Conservation (phyloP, 2,329 filamentous ascomycete genomes). For the Cladophialophora exuberans region DNA sequence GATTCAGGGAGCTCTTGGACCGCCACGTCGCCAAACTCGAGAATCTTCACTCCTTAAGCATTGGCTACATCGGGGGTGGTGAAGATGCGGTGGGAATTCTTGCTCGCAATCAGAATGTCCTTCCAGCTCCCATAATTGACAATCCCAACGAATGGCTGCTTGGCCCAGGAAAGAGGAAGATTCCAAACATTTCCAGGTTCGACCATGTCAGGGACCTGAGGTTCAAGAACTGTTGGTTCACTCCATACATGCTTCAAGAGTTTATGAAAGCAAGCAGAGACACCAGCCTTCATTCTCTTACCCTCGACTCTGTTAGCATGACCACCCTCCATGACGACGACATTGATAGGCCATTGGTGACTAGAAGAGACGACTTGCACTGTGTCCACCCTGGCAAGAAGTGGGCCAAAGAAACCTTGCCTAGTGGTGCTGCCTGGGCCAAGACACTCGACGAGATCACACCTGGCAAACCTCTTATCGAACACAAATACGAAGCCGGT, state of each 20-base stretch:
- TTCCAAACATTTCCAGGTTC: constrained; percentile 53
- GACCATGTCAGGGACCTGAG: constrained; percentile 62
- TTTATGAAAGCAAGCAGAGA: constrained; percentile 55
- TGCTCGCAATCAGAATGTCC: constrained; percentile 64
- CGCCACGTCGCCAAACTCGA: constrained; percentile 52
- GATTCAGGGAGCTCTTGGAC: constrained; percentile 58
- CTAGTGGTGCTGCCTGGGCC: constrained; percentile 54
- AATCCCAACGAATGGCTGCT: constrained; percentile 24
- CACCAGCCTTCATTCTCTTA: constrained; percentile 56
- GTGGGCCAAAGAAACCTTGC: constrained; percentile 41
- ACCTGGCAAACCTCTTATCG: constrained; percentile 48
- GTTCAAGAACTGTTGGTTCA: constrained; percentile 71
- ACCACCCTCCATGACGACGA: constrained; percentile 47
- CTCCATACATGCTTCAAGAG: constrained; percentile 59
- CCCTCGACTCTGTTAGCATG: constrained; percentile 67
- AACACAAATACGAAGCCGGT: constrained; percentile 38
- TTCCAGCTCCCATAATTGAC: constrained; percentile 57
- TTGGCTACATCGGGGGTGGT: constrained; percentile 70
- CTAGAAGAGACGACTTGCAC: constrained; percentile 15
- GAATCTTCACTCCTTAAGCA: constrained; percentile 61
- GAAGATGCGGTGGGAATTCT: constrained; percentile 66
- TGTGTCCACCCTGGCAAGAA: constrained; percentile 28
- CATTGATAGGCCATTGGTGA: constrained; percentile 16
- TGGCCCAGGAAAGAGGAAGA: constrained; percentile 1
- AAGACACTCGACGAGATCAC: constrained; percentile 55